Percentiles rank a stretch among this genome's conserved stretches.
These are phyloP conservation scores for Ettlia oleoabundans DNA, from an alignment of 139 green algal species.

Conservation along the genomic window DNA sequence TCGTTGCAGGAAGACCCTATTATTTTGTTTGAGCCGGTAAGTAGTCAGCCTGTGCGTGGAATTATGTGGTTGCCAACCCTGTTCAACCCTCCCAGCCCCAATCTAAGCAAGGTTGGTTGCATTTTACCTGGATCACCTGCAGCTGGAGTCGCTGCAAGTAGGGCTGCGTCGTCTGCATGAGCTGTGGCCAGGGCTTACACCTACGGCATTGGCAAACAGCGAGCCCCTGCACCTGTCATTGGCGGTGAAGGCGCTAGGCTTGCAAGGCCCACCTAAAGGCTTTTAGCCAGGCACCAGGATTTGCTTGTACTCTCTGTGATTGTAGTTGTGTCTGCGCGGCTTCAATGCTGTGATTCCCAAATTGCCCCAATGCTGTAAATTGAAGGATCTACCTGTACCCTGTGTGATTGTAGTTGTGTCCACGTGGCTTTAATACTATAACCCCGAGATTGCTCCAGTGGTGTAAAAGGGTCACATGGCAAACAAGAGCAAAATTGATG, in stretches of 20 bases:
- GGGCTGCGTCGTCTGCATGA: conserved; percentile 49
- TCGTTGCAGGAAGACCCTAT: conserved; percentile 17
- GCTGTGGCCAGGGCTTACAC: conserved; percentile 31
- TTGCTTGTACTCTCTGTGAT: neutral
- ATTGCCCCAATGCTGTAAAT: too few relatives aligned
- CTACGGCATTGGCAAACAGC: conserved; percentile 11
- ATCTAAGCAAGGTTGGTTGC: neutral
- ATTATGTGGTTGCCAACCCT: too few relatives aligned
- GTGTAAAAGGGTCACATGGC: too few relatives aligned
- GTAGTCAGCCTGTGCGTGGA: too few relatives aligned
- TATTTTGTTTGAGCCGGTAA: conserved; percentile 25
- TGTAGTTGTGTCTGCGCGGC: neutral
- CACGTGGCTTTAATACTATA: too few relatives aligned
- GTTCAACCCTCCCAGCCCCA: too few relatives aligned
- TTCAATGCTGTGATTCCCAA: too few relatives aligned
- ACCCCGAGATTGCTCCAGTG: too few relatives aligned
- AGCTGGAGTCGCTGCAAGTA: conserved; percentile 33
- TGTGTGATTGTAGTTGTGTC: too few relatives aligned
- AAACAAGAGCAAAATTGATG: too few relatives aligned
- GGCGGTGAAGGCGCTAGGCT: conserved; percentile 28
- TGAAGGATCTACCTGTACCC: too few relatives aligned
- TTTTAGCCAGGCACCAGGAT: too few relatives aligned
- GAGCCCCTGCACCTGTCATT: conserved; percentile 25
- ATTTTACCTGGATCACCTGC: neutral
- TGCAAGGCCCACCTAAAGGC: conserved; percentile 30